Percentiles rank a stretch among this genome's conserved stretches.
Evolutionary conservation across 164 flowering plant species (phyloP).

Genomic region (Tetrastigma voinierianum): DNA sequence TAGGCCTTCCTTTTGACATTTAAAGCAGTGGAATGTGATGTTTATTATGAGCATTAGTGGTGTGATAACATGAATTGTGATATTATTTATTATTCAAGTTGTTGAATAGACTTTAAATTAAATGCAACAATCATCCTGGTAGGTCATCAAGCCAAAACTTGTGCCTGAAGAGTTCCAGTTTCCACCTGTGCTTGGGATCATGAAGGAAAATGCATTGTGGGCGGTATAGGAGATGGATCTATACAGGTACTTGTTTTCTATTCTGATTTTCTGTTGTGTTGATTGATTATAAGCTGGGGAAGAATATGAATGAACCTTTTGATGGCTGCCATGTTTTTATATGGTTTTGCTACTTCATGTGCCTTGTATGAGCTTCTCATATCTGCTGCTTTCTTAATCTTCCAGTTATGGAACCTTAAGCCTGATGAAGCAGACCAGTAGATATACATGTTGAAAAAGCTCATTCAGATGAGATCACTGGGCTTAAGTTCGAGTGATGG

Average conservation of each 20-base stretch:
- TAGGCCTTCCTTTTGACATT: neutral
- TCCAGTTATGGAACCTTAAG: constrained; percentile 87
- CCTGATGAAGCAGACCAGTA: constrained; percentile 98
- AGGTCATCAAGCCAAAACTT: constrained; percentile 98
- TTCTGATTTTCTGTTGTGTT: neutral
- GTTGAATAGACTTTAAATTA: neutral
- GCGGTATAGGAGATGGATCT: constrained; percentile 95
- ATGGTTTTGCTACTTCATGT: neutral
- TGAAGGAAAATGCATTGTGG: constrained; percentile 89
- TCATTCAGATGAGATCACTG: constrained; percentile 90
- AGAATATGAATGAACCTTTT: neutral
- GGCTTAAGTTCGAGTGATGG: constrained; percentile 88
- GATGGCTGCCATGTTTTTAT: neutral
- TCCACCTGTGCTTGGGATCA: constrained; percentile 93
- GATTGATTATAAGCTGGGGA: neutral
- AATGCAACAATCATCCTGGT: constrained; percentile 10
- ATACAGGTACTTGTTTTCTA: constrained; percentile 63
- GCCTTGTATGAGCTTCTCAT: constrained; percentile 4
- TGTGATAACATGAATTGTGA: neutral
- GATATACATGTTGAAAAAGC: constrained; percentile 66
- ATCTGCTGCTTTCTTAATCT: neutral
- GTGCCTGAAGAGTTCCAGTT: constrained; percentile 93
- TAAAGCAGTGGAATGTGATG: neutral
- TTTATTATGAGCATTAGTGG: neutral
- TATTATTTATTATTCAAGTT: neutral